Evolutionary conservation across 371 early-diverging fungal species (phyloP).

Genomic region (Apophysomyces elegans): DNA sequence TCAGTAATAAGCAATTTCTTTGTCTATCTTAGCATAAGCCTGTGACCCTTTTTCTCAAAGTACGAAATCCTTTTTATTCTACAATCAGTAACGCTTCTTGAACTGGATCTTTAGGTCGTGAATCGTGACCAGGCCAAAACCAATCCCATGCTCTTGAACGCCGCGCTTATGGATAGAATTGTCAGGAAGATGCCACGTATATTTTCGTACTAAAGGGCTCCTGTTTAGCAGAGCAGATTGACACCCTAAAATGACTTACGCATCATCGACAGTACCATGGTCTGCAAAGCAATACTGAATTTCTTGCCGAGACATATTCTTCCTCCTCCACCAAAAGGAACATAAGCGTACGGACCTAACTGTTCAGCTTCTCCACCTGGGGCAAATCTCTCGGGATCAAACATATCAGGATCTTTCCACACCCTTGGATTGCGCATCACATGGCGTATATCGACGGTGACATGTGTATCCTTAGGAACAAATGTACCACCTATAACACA

Average conservation of each 20-base stretch:
- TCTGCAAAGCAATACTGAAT: constrained; percentile 24
- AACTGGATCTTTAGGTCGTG: constrained; percentile 10
- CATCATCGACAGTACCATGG: constrained; percentile 20
- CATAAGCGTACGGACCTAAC: background rate
- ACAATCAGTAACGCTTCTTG: constrained; percentile 9
- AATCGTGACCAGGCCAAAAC: background rate
- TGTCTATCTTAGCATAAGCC: no score
- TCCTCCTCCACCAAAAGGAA: constrained; percentile 21
- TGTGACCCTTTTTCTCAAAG: no score
- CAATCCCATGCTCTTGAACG: constrained; percentile 6
- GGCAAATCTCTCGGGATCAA: constrained; percentile 31
- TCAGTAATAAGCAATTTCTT: no score
- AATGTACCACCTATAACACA: constrained; percentile 11
- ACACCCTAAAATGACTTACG: constrained; percentile 18
- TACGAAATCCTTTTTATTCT: no score
- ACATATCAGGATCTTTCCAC: constrained; percentile 28
- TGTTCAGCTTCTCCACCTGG: constrained; percentile 23
- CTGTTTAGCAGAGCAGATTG: background rate
- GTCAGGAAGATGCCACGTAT: constrained; percentile 17
- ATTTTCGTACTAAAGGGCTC: constrained; percentile 16
- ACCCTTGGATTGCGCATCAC: constrained; percentile 28
- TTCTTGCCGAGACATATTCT: constrained; percentile 24
- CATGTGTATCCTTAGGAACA: constrained; percentile 19
- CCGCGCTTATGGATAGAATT: constrained; percentile 17
- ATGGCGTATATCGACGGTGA: constrained; percentile 16